phyloP scores from a whole-genome alignment of 495 filamentous ascomycete genomes.

The Annulohypoxylon stygium region DNA sequence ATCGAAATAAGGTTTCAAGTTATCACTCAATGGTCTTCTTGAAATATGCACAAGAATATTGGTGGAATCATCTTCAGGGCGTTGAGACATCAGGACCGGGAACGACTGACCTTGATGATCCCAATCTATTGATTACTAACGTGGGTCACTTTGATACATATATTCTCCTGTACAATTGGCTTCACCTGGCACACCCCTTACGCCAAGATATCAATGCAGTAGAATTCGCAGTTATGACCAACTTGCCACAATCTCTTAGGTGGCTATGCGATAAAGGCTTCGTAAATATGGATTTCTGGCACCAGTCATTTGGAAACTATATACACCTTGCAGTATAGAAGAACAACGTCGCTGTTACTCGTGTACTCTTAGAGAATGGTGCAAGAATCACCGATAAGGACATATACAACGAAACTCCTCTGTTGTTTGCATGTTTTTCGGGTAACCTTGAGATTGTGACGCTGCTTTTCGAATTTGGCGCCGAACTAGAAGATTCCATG shows the following conservation, averaged over 20 bases:
- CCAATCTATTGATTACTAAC: not conserved
- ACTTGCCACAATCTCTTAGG: not conserved
- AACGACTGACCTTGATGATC: not conserved
- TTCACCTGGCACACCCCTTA: not conserved
- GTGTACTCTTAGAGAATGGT: not conserved
- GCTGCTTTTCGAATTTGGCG: not conserved
- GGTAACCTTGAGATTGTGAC: not conserved
- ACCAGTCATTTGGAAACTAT: not conserved
- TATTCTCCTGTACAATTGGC: not conserved
- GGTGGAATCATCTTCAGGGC: not conserved
- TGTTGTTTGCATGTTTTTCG: not conserved
- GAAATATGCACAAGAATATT: not conserved
- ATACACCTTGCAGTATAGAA: not conserved
- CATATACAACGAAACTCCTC: not conserved
- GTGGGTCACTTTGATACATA: not conserved
- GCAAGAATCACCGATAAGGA: not conserved
- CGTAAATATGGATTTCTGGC: not conserved
- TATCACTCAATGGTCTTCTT: not conserved
- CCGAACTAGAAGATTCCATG: not conserved
- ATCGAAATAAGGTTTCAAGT: not conserved
- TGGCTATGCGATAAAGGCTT: not conserved
- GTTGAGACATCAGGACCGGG: not conserved
- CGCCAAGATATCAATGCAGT: not conserved
- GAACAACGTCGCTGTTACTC: not conserved
- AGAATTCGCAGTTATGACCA: not conserved